These are phyloP conservation scores for Brassica balearica DNA, from an alignment of 441 rosid genomes.

Conservation along the genomic window DNA sequence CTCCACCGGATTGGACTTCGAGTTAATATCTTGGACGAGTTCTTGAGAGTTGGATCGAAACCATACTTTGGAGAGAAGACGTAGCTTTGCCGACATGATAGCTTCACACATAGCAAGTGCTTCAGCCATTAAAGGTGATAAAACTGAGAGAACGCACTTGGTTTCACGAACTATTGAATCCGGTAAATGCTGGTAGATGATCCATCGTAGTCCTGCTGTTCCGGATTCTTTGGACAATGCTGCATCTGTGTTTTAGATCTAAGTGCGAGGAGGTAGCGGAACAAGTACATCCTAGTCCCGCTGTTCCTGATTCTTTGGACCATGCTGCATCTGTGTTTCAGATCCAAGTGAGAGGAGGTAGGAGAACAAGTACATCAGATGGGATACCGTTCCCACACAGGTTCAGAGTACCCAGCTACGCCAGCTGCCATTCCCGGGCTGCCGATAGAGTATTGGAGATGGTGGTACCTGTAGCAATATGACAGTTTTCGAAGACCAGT, in stretches of 20 bases:
- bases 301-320: background rate
- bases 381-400: background rate
- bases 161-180: background rate
- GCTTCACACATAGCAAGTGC: background rate
- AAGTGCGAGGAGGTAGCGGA: background rate
- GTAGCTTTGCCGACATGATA: background rate
- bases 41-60: too few relatives aligned
- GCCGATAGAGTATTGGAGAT: too few relatives aligned
- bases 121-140: background rate
- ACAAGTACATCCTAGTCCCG: background rate
- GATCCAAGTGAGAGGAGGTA: background rate
- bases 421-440: too few relatives aligned
- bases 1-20: background rate
- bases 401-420: too few relatives aligned
- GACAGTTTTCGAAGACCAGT: background rate
- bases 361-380: background rate
- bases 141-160: background rate
- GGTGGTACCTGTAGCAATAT: too few relatives aligned
- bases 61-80: background rate
- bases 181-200: background rate
- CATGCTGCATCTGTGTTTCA: background rate
- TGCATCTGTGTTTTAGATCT: background rate
- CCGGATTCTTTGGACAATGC: background rate
- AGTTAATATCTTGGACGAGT: background rate
- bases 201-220: background rate